Evolutionary conservation across 2,329 filamentous ascomycete species (phyloP), one percentile per base, ranked within the genome.

Genomic region (Xylariaceae sp.): DNA sequence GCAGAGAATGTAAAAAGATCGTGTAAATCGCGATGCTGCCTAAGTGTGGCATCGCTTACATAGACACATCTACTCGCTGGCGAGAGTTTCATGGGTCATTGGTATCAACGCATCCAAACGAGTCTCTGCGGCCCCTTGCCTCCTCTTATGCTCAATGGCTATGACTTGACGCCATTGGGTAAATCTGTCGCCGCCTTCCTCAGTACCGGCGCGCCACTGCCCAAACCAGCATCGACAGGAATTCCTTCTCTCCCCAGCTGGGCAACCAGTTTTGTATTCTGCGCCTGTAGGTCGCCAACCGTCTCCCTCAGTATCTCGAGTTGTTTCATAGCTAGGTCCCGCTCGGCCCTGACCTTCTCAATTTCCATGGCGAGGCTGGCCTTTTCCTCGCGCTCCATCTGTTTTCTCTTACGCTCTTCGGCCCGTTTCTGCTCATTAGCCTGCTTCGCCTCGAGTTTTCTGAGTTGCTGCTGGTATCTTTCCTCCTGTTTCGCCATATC

Each of bases 401-500:
- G 63, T 61, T 81, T 82, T 19, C 64, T 64, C 34, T 64, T 65
- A 19, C 70, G 63, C 35, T 74, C 72, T 43, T 74, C 72, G 1
- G 74, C 73, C 61, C 83, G 85, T 51, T 68, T 70, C 45, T 79
- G 70, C 54, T 89, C 85, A 43, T 73, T 74, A 43, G 71, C 68
- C 36, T 78, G 77, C 64, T 79, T 80, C 49, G 79, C 74, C 48
- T 87, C 78, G 2, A 86, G 64, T 61, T 82, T 84, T 47, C 67
- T 67, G 34, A 85, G 66, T 54, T 88, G 83, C 11, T 73, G 73
- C 48, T 75, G 73, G 52, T 83, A 81, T 51, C 81, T 83, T 35
- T 81, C 81, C 50, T 84, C 78, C 39, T 83, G 78, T 56, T 83
- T 86, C 33, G 77, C 75, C 0, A 82, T 59, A 49, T 85, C 80